These are phyloP conservation scores for Schwanniomyces polymorphus DNA, from an alignment of 805 yeast genomes.

Conservation along the genomic window DNA sequence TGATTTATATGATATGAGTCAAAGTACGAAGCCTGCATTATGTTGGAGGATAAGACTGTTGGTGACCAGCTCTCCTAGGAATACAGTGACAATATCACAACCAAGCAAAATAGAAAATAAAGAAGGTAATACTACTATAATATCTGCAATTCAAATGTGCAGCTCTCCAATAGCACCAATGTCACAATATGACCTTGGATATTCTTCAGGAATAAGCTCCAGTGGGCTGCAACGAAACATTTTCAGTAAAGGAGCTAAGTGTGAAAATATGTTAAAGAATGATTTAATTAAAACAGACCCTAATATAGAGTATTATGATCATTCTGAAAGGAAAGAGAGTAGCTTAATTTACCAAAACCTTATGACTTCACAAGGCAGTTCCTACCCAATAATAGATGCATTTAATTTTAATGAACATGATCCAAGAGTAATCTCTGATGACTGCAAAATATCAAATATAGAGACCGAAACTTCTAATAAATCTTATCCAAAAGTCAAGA, in stretches of 20 bases:
- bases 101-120: neutral
- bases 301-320: neutral
- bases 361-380: neutral
- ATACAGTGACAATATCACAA: neutral
- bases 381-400: neutral
- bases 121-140: neutral
- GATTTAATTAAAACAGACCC: neutral
- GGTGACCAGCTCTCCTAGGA: neutral
- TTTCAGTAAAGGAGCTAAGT: neutral
- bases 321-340: neutral
- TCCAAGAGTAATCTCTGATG: too few species aligned
- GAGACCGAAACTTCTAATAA: neutral
- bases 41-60: neutral
- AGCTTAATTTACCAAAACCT: neutral
- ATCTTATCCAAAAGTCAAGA: neutral
- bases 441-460: too few species aligned
- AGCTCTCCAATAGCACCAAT: conserved; percentile 14
- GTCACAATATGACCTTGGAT: conserved; percentile 16
- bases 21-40: neutral
- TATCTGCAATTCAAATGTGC: neutral
- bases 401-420: neutral
- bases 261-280: neutral
- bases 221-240: neutral
- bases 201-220: conserved; percentile 6
- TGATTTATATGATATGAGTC: neutral